Evolutionary conservation across 1,284 basidiomycete genomes (phyloP).

Genomic region (Omphalotus olearius): DNA sequence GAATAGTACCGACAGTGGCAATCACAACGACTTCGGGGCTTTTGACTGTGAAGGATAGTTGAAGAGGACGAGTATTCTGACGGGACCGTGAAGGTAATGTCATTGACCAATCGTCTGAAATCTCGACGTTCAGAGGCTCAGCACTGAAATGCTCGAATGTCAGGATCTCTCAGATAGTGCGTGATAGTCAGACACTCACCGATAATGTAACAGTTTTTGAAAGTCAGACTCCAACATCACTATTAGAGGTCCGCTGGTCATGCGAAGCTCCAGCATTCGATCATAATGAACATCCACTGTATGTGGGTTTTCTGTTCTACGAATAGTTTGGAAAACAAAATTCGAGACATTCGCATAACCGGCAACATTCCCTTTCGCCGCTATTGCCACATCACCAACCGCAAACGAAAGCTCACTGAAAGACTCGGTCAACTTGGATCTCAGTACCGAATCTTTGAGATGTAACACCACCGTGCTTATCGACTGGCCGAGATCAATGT

Average conservation of each 20-base stretch:
- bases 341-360: constrained; percentile 66
- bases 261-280: constrained; percentile 67
- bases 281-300: constrained; percentile 28
- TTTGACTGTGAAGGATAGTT: constrained; percentile 71
- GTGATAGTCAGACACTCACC: constrained; percentile 41
- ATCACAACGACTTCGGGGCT: constrained; percentile 71
- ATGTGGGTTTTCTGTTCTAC: constrained; percentile 42
- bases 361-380: constrained; percentile 72
- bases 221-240: constrained; percentile 74
- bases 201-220: constrained; percentile 73
- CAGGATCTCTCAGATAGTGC: constrained; percentile 2
- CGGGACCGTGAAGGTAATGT: constrained; percentile 23
- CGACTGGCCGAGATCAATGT: constrained; percentile 75
- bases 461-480: constrained; percentile 64
- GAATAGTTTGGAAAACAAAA: constrained; percentile 73
- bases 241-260: constrained; percentile 72
- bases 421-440: constrained; percentile 55
- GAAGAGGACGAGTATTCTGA: constrained; percentile 54
- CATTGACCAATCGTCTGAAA: constrained; percentile 81
- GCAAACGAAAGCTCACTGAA: constrained; percentile 61
- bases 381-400: constrained; percentile 59
- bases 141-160: constrained; percentile 43
- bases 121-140: constrained; percentile 70
- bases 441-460: constrained; percentile 55
- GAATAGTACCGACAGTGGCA: constrained; percentile 71